Percentiles rank a stretch among this genome's conserved stretches.
These are phyloP conservation scores for Planoprotostelium fungivorum DNA, from an alignment of 78 protist genomes.

Conservation along the genomic window DNA sequence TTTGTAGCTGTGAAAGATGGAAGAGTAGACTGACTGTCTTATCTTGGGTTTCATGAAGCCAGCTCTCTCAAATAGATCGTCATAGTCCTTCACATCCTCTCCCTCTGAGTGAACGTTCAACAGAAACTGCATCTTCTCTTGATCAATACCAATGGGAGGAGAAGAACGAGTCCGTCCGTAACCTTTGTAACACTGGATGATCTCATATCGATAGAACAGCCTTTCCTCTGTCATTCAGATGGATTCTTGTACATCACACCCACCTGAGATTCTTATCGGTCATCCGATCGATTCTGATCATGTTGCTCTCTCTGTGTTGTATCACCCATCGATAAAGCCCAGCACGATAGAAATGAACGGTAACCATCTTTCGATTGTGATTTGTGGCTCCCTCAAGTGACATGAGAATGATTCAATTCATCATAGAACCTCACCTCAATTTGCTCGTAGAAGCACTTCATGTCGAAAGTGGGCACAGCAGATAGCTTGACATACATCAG, in stretches of 20 bases:
- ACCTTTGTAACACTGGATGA: background rate
- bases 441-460: background rate
- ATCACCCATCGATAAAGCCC: background rate
- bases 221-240: background rate
- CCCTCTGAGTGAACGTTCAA: background rate
- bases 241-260: background rate
- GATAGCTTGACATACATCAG: background rate
- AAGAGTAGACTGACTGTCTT: no score
- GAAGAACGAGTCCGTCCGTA: background rate
- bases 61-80: background rate
- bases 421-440: slow-evolving; percentile 1
- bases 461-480: background rate
- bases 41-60: no score
- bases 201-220: background rate
- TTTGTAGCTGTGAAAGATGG: no score
- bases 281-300: background rate
- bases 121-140: background rate
- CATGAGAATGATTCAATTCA: background rate
- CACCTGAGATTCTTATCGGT: background rate
- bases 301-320: background rate
- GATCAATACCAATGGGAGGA: background rate
- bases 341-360: background rate
- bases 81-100: background rate
- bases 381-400: background rate
- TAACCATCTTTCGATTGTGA: background rate